phyloP scores from a whole-genome alignment of 805 yeast genomes.

The Candida railenensis region DNA sequence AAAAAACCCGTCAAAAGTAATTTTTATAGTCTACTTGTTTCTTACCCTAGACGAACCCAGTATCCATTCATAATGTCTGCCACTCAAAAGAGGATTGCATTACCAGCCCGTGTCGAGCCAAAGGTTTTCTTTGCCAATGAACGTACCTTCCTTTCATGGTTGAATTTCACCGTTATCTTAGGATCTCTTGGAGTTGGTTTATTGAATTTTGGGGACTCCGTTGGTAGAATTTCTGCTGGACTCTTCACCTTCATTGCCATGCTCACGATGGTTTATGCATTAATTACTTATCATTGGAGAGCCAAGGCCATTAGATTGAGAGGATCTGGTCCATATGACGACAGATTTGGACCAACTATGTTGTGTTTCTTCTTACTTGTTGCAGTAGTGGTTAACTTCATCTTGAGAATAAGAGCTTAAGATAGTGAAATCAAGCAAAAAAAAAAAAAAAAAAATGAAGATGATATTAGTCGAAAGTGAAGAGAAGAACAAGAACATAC shows the following conservation, averaged over 20 bases:
- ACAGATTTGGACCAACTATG: constrained; percentile 97
- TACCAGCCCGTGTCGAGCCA: constrained; percentile 98
- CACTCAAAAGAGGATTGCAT: constrained; percentile 78
- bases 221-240: constrained; percentile 91
- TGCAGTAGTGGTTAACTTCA: constrained; percentile 91
- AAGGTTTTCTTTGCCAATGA: constrained; percentile 98
- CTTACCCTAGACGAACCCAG: neutral
- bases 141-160: constrained; percentile 97
- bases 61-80: constrained; percentile 25
- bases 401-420: constrained; percentile 69
- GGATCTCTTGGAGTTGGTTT: constrained; percentile 97
- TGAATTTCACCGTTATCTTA: constrained; percentile 95
- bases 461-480: neutral
- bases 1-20: neutral
- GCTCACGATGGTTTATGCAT: constrained; percentile 96
- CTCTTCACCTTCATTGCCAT: constrained; percentile 93
- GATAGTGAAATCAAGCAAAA: neutral
- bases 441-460: neutral
- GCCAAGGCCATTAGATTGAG: constrained; percentile 97
- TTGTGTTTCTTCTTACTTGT: constrained; percentile 88
- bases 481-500: neutral
- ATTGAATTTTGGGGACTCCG: constrained; percentile 91
- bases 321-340: constrained; percentile 99
- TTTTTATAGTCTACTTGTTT: neutral
- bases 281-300: constrained; percentile 98